phyloP scores from a whole-genome alignment of 225 moss, liverwort and hornwort genomes.

The Ulota crispa region DNA sequence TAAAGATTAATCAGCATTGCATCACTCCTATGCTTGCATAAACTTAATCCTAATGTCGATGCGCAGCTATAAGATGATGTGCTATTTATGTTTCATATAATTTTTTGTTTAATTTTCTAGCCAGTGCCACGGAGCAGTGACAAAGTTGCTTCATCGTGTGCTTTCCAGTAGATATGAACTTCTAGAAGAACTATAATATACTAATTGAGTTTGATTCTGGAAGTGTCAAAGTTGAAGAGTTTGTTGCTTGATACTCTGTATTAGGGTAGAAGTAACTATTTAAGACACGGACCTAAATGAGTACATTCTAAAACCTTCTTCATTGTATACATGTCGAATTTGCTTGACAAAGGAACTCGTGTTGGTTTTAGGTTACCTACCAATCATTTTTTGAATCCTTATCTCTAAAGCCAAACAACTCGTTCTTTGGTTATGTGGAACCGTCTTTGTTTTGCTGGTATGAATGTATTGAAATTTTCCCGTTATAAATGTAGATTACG shows the following conservation, averaged over 20 bases:
- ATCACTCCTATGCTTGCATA: neutral
- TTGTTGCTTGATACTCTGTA: constrained; percentile 2
- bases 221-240: neutral
- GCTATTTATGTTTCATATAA: neutral
- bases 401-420: neutral
- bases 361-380: neutral
- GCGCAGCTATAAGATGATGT: neutral
- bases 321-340: neutral
- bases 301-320: neutral
- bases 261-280: neutral
- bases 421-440: neutral
- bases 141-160: neutral
- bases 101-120: neutral
- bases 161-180: neutral
- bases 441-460: neutral
- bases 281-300: neutral
- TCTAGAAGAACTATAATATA: neutral
- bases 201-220: neutral
- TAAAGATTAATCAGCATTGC: neutral
- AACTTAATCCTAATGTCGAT: neutral
- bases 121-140: neutral
- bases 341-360: neutral
- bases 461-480: neutral
- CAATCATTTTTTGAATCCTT: neutral
- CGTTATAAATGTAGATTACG: no score